These are phyloP conservation scores for Diaporthe australafricana DNA, from an alignment of 2,329 filamentous ascomycete species.

Conservation along the genomic window DNA sequence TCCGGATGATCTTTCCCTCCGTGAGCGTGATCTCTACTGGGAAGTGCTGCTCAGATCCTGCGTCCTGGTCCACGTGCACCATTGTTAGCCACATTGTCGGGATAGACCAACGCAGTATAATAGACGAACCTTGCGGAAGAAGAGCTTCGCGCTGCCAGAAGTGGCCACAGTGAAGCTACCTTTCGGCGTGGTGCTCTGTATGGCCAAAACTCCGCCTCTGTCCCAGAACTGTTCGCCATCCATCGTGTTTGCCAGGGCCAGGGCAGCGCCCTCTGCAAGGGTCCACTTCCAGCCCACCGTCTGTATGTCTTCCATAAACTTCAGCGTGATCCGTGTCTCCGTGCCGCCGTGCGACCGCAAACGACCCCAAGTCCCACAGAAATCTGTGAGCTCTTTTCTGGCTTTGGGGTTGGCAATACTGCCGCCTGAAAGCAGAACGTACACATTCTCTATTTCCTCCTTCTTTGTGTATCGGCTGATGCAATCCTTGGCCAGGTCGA, in stretches of 20 bases:
- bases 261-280: neutral
- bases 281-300: neutral
- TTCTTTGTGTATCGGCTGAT: too few relatives aligned
- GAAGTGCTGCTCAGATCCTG: too few relatives aligned
- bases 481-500: too few relatives aligned
- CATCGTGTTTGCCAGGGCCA: neutral
- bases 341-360: neutral
- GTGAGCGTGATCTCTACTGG: too few relatives aligned
- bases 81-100: too few relatives aligned
- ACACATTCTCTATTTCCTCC: too few relatives aligned
- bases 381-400: neutral
- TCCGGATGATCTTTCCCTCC: too few relatives aligned
- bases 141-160: neutral
- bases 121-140: neutral
- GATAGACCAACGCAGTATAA: too few relatives aligned
- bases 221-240: neutral
- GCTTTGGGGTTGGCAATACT: neutral
- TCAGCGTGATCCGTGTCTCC: neutral
- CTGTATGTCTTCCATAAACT: neutral
- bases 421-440: neutral
- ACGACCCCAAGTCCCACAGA: neutral
- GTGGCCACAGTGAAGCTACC: neutral
- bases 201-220: neutral
- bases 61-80: too few relatives aligned
- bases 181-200: neutral